Conservation (phyloP, 257 asterid species). For the Eustoma russellianum region DNA sequence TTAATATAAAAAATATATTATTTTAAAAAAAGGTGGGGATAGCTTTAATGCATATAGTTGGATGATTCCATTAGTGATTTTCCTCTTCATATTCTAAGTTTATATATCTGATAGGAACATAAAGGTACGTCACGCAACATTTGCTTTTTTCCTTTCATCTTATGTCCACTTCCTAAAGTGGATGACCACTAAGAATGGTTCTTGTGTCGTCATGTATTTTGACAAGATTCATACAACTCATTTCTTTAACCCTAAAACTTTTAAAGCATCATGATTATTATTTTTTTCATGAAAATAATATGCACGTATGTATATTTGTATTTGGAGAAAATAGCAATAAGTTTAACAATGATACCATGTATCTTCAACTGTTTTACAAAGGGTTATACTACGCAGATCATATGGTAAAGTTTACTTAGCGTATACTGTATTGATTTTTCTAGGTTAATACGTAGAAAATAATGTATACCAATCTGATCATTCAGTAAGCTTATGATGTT, state of each 20-base stretch:
- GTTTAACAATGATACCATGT: too few relatives aligned
- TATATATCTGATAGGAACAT: constrained; percentile 9
- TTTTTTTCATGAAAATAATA: too few relatives aligned
- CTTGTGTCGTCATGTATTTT: constrained; percentile 26
- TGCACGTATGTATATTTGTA: too few relatives aligned
- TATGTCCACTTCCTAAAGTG: constrained; percentile 41
- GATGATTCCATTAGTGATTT: constrained; percentile 30
- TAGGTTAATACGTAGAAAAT: too few relatives aligned
- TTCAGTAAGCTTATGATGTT: too few relatives aligned
- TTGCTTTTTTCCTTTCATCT: constrained; percentile 7
- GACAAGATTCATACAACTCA: constrained; percentile 17
- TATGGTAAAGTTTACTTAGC: too few relatives aligned
- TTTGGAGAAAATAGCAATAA: too few relatives aligned
- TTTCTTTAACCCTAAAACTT: neutral
- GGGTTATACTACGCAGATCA: too few relatives aligned
- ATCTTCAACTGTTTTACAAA: too few relatives aligned
- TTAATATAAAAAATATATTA: constrained; percentile 2
- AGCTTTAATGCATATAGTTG: constrained; percentile 6
- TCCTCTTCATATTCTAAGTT: constrained; percentile 34
- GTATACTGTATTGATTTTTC: too few relatives aligned
- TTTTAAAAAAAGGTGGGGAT: neutral
- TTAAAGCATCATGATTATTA: neutral
- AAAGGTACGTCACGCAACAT: constrained; percentile 32
- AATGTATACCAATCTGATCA: too few relatives aligned
- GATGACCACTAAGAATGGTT: constrained; percentile 54